A percentile compares a stretch with the other conserved stretches of the same genome.
Conservation (phyloP, 306 rosid species). For the Cicer bijugum region DNA sequence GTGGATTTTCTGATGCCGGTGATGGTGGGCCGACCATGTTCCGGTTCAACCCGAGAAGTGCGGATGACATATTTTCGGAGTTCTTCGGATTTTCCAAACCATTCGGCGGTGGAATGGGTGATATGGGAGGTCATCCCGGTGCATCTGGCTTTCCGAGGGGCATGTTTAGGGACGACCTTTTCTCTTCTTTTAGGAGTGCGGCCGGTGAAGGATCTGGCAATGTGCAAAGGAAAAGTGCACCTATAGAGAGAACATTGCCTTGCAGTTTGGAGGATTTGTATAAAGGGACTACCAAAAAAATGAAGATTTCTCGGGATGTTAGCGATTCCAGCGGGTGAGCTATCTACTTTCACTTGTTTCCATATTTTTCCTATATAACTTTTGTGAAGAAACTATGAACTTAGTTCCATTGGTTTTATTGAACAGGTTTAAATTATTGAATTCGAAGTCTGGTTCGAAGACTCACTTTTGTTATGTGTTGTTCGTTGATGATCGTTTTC, state of each 20-base stretch:
- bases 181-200: constrained; percentile 55
- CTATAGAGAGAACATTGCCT: constrained; percentile 66
- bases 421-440: constrained; percentile 1
- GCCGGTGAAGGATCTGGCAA: constrained; percentile 62
- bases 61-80: constrained; percentile 83
- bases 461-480: neutral
- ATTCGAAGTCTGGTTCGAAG: constrained; percentile 4
- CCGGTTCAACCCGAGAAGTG: constrained; percentile 69
- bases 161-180: constrained; percentile 66
- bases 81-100: constrained; percentile 68
- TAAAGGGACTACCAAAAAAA: constrained; percentile 88
- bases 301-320: constrained; percentile 95
- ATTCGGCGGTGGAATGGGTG: constrained; percentile 74
- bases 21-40: constrained; percentile 67
- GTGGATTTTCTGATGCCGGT: constrained; percentile 52
- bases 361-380: neutral
- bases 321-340: constrained; percentile 79
- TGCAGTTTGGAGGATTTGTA: constrained; percentile 90
- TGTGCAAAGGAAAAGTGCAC: constrained; percentile 62
- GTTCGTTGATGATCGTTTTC: neutral
- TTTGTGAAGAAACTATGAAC: constrained; percentile 6
- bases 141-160: constrained; percentile 58
- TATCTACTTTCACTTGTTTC: constrained; percentile 19
- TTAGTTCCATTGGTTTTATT: constrained; percentile 20
- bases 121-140: constrained; percentile 72